Evolutionary conservation across 495 filamentous ascomycete species (phyloP).

Genomic region (Penicillium robsamsonii): DNA sequence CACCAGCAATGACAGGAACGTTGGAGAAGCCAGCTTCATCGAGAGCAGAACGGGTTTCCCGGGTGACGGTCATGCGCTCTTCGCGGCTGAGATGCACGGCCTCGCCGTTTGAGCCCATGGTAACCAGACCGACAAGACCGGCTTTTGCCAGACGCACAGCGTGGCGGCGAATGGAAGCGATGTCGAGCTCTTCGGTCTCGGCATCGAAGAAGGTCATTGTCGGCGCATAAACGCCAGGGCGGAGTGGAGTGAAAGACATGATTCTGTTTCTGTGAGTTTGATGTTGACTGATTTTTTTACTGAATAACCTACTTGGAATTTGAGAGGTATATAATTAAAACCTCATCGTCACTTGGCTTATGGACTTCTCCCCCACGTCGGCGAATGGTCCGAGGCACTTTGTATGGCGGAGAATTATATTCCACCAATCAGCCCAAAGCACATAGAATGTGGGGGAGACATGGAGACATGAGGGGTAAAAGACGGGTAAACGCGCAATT

Average conservation of each 20-base stretch:
- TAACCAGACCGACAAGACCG: slow-evolving; percentile 79
- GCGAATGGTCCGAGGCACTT: slow-evolving; percentile 23
- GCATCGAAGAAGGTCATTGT: slow-evolving; percentile 90
- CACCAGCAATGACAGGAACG: slow-evolving; percentile 77
- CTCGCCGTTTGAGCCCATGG: slow-evolving; percentile 89
- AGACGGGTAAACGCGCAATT: background rate
- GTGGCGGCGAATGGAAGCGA: slow-evolving; percentile 73
- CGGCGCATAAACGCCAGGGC: slow-evolving; percentile 82
- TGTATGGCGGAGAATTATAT: slow-evolving; percentile 26
- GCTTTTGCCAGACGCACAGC: slow-evolving; percentile 77
- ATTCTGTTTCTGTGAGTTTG: slow-evolving; percentile 12
- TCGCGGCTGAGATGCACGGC: slow-evolving; percentile 75
- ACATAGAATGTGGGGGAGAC: slow-evolving; percentile 22
- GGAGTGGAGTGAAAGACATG: slow-evolving; percentile 59
- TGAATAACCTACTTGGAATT: background rate
- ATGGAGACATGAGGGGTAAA: slow-evolving; percentile 15
- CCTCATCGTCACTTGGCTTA: background rate
- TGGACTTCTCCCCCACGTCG: slow-evolving; percentile 27
- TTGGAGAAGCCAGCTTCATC: slow-evolving; percentile 75
- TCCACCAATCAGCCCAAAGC: slow-evolving; percentile 23
- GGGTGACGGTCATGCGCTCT: slow-evolving; percentile 73
- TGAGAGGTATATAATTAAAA: slow-evolving; percentile 9
- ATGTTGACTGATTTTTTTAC: background rate
- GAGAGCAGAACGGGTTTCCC: slow-evolving; percentile 76
- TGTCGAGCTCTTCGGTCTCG: slow-evolving; percentile 78